A percentile compares a stretch with the other conserved stretches of the same genome.
Conservation (phyloP, 768 basidiomycete genomes). For the Mycena kentingensis region DNA sequence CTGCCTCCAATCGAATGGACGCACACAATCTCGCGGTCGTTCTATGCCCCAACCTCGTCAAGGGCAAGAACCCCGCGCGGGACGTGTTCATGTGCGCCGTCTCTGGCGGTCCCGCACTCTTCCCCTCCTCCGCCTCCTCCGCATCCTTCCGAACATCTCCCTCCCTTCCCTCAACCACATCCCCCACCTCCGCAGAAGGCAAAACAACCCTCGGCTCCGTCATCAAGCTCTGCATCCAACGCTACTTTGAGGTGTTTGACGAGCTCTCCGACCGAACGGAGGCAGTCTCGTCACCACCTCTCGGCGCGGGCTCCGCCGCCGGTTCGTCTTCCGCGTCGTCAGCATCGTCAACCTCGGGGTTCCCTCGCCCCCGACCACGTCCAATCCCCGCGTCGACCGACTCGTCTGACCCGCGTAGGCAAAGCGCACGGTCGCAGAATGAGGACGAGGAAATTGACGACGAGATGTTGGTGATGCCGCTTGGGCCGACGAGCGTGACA, state of each 20-base stretch:
- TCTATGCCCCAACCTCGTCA: conserved; percentile 77
- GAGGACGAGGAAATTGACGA: conserved; percentile 80
- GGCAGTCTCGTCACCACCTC: conserved; percentile 42
- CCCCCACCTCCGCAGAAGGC: conserved; percentile 41
- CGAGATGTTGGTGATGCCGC: conserved; percentile 72
- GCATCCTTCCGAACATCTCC: conserved; percentile 13
- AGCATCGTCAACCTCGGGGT: conserved; percentile 20
- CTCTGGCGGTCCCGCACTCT: conserved; percentile 47
- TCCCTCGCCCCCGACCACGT: not conserved
- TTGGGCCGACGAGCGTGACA: conserved; percentile 44
- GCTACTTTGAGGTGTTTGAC: conserved; percentile 86
- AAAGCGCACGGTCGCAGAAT: conserved; percentile 33
- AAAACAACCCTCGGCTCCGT: conserved; percentile 69
- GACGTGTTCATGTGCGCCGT: conserved; percentile 78
- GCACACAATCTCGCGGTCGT: conserved; percentile 82
- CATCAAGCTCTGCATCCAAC: conserved; percentile 76
- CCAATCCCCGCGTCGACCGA: conserved; percentile 17
- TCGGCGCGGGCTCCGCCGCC: conserved; percentile 29
- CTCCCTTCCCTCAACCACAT: conserved; percentile 20
- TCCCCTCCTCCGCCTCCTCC: conserved; percentile 29
- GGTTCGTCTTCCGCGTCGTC: conserved; percentile 29
- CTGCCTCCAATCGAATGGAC: conserved; percentile 75
- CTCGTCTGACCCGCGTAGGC: conserved; percentile 25
- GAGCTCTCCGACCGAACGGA: conserved; percentile 75
- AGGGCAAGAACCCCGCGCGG: conserved; percentile 62